phyloP scores from a whole-genome alignment of 208 protist species.

The Leptomonas seymouri region DNA sequence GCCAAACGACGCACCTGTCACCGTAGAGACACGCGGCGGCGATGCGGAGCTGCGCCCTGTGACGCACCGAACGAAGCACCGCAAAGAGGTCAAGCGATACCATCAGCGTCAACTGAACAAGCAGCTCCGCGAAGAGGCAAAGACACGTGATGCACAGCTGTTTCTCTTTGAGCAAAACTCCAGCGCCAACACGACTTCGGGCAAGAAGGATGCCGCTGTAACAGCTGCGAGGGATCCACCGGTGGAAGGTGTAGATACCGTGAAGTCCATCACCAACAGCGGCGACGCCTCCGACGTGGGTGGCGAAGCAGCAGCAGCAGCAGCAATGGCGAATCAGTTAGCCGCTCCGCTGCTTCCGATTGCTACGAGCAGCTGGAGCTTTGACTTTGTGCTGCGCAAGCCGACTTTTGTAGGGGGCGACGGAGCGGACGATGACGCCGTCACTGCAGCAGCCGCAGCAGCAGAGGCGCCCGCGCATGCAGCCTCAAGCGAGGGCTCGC shows the following conservation, averaged over 20 bases:
- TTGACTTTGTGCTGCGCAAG: constrained; percentile 66
- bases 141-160: constrained; percentile 56
- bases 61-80: constrained; percentile 57
- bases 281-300: not conserved
- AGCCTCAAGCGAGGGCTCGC: too few relatives aligned
- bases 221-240: not conserved
- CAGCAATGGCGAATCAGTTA: not conserved
- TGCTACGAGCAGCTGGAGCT: constrained; percentile 35
- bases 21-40: constrained; percentile 5
- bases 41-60: constrained; percentile 8
- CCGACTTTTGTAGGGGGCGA: constrained; percentile 4
- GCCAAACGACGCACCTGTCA: not conserved
- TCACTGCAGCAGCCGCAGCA: not conserved
- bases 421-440: not conserved
- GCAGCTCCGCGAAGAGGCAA: constrained; percentile 39
- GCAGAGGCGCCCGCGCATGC: not conserved
- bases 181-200: not conserved
- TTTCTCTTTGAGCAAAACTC: constrained; percentile 40
- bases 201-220: not conserved
- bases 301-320: not conserved
- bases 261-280: not conserved
- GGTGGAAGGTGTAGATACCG: not conserved
- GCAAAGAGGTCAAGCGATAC: constrained; percentile 79
- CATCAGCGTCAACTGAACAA: constrained; percentile 53
- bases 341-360: not conserved